Evolutionary conservation across 164 flowering plant species (phyloP).

Genomic region (Chloranthus sessilifolius): DNA sequence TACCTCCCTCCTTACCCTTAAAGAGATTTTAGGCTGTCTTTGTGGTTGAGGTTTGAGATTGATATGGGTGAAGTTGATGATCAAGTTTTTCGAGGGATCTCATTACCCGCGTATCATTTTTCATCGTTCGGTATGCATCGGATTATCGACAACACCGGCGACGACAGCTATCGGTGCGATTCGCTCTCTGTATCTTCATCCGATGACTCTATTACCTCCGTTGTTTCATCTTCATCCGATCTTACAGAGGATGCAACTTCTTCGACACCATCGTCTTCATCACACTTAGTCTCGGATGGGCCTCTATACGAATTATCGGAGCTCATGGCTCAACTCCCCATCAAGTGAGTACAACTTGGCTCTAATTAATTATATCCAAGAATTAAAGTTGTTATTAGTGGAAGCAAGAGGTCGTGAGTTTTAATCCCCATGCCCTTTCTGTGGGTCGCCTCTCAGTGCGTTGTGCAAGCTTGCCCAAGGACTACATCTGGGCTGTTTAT

Average conservation of each 20-base stretch:
- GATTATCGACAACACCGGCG: constrained; percentile 21
- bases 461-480: too few relatives aligned
- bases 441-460: too few relatives aligned
- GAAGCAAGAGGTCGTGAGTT: too few relatives aligned
- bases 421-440: too few relatives aligned
- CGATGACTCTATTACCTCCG: constrained; percentile 27
- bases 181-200: constrained; percentile 22
- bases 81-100: constrained; percentile 11
- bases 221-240: constrained; percentile 35
- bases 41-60: not conserved
- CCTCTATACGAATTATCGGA: constrained; percentile 70
- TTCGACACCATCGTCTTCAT: constrained; percentile 24
- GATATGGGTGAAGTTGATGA: constrained; percentile 25
- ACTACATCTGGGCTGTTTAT: too few relatives aligned
- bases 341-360: constrained; percentile 78
- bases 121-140: not conserved
- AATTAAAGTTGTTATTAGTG: too few relatives aligned
- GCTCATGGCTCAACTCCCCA: constrained; percentile 78
- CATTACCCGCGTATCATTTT: constrained; percentile 1
- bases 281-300: constrained; percentile 28
- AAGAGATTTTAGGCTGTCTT: not conserved
- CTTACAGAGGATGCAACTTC: constrained; percentile 47
- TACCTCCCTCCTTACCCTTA: not conserved
- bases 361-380: too few relatives aligned
- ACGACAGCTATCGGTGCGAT: constrained; percentile 19